Percentiles rank a stretch among this genome's conserved stretches.
Conservation (phyloP, 1,139 yeast genomes). For the Meyerozyma carpophila region DNA sequence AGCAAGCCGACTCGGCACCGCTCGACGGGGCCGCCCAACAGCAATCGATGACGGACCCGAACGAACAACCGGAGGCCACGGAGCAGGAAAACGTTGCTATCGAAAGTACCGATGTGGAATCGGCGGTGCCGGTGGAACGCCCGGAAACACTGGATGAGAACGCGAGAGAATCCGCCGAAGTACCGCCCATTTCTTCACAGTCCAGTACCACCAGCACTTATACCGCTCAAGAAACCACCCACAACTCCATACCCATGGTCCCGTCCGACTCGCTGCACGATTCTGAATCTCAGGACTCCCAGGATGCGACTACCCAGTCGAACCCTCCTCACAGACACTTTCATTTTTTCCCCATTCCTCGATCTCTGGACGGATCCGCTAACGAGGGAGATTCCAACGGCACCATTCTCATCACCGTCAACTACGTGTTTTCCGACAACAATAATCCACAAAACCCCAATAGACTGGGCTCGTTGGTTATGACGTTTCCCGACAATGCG, state of each 20-base stretch:
- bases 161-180: neutral
- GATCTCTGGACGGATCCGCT: neutral
- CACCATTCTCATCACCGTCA: slow-evolving; percentile 40
- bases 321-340: neutral
- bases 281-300: neutral
- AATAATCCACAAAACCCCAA: slow-evolving; percentile 36
- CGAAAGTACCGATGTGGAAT: neutral
- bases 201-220: neutral
- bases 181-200: neutral
- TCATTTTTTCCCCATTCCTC: neutral
- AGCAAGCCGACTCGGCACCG: neutral
- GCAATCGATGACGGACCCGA: neutral
- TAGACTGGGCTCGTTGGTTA: slow-evolving; percentile 50
- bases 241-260: neutral
- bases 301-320: neutral
- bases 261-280: neutral
- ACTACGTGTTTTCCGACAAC: slow-evolving; percentile 41
- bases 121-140: neutral
- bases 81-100: neutral
- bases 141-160: neutral
- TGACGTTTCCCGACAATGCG: slow-evolving; percentile 62
- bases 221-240: neutral
- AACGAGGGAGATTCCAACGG: slow-evolving; percentile 2
- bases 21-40: neutral
- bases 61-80: neutral